Evolutionary conservation across 108 stramenopile species (phyloP).

Genomic region (Skeletonema menzelii): DNA sequence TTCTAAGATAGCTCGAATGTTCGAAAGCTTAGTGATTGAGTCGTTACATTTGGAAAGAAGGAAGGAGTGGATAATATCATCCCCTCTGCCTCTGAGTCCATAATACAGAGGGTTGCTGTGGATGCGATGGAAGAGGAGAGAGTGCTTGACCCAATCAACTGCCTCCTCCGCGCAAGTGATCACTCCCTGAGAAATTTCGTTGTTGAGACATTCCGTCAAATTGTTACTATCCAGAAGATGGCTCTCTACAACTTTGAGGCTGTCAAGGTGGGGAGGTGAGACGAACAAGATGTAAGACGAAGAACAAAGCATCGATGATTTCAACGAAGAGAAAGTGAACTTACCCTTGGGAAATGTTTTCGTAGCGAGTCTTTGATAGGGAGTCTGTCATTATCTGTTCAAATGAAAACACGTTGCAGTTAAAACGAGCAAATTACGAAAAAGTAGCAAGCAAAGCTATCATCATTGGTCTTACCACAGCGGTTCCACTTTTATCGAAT

Average conservation of each 20-base stretch:
- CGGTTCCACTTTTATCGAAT: conserved; percentile 91
- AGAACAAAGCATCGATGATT: background rate
- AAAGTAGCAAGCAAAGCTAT: too few relatives aligned
- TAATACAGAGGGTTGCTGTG: conserved; percentile 50
- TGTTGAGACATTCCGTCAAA: conserved; percentile 77
- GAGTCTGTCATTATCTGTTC: conserved; percentile 14
- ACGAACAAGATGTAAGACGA: background rate
- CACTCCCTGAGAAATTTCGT: conserved; percentile 83
- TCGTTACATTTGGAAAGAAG: conserved; percentile 39
- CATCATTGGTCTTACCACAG: conserved; percentile 85
- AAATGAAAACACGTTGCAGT: background rate
- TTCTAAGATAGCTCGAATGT: conserved; percentile 26
- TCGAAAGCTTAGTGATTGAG: conserved; percentile 38
- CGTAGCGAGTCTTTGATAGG: conserved; percentile 36
- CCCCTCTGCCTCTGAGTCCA: conserved; percentile 29
- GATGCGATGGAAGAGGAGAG: conserved; percentile 64
- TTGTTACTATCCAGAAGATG: conserved; percentile 50
- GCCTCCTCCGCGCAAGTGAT: conserved; percentile 56
- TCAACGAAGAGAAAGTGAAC: background rate
- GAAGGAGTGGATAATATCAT: conserved; percentile 24
- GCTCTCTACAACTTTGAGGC: conserved; percentile 74
- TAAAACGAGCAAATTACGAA: background rate
- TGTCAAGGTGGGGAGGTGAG: background rate
- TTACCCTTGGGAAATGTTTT: conserved; percentile 47
- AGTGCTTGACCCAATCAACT: conserved; percentile 63